Evolutionary conservation across 1,284 basidiomycete genomes (phyloP).

Genomic region (Cutaneotrichosporon mucoides): DNA sequence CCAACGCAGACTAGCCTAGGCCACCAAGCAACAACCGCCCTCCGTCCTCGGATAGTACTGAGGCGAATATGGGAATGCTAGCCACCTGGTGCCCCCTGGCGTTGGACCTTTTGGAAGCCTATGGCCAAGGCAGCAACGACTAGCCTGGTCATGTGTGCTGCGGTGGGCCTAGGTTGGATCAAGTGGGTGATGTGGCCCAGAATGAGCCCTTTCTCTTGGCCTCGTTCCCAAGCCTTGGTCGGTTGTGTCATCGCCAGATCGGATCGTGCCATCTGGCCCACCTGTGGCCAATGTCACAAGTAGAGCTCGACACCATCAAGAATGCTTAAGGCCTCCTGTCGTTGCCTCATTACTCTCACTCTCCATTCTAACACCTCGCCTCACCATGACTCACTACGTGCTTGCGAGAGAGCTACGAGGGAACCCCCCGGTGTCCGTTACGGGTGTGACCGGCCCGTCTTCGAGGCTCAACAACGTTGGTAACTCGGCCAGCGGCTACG

Average conservation of each 20-base stretch:
- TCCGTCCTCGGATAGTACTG: too few relatives aligned
- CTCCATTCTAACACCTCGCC: background rate
- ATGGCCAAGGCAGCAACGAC: background rate
- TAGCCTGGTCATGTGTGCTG: too few relatives aligned
- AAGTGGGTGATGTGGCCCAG: too few relatives aligned
- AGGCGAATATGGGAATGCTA: background rate
- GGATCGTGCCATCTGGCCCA: background rate
- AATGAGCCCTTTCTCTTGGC: too few relatives aligned
- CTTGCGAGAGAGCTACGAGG: conserved; percentile 1
- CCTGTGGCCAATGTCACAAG: too few relatives aligned
- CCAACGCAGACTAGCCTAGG: too few relatives aligned
- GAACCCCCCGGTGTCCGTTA: background rate
- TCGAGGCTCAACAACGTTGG: too few relatives aligned
- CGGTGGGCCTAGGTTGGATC: too few relatives aligned
- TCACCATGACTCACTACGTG: conserved; percentile 1
- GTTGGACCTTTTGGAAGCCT: background rate
- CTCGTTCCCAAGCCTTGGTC: too few relatives aligned
- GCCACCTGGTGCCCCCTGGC: background rate
- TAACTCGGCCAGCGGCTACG: background rate
- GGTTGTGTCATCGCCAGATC: background rate
- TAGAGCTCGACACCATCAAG: background rate
- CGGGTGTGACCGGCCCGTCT: background rate
- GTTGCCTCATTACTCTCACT: background rate
- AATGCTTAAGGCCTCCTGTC: background rate
- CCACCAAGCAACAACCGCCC: too few relatives aligned